Evolutionary conservation across 305 asterid species (phyloP).

Genomic region (Solanum hybrid): DNA sequence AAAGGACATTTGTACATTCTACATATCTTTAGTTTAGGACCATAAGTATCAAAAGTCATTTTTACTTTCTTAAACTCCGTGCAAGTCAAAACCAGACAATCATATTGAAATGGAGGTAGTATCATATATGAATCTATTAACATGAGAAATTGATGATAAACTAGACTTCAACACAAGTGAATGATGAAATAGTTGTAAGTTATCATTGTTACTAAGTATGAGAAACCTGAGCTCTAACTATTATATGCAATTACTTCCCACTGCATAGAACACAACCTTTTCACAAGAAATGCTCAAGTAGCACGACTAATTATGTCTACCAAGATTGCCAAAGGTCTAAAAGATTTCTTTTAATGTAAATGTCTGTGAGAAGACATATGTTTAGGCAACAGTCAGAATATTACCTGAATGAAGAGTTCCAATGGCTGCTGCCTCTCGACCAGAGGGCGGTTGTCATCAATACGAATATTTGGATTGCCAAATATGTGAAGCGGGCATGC

Average conservation of each 20-base stretch:
- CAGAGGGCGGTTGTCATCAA: constrained; percentile 28
- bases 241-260: not conserved
- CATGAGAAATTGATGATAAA: not conserved
- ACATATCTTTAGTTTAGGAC: not conserved
- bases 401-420: constrained; percentile 73
- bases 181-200: not conserved
- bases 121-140: not conserved
- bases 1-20: not conserved
- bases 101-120: not conserved
- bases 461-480: constrained; percentile 28
- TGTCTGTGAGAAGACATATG: not conserved
- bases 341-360: not conserved
- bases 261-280: not conserved
- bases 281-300: not conserved
- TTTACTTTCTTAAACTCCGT: too few species aligned
- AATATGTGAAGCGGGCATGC: constrained; percentile 71
- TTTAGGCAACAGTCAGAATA: not conserved
- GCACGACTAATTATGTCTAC: not conserved
- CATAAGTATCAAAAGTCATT: too few species aligned
- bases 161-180: too few species aligned
- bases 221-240: not conserved
- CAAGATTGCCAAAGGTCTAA: not conserved
- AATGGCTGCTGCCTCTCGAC: constrained; percentile 35
- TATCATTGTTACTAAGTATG: not conserved
- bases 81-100: too few species aligned